Conservation (phyloP, 495 filamentous ascomycete species). For the Xanthoparmelia taractica region DNA sequence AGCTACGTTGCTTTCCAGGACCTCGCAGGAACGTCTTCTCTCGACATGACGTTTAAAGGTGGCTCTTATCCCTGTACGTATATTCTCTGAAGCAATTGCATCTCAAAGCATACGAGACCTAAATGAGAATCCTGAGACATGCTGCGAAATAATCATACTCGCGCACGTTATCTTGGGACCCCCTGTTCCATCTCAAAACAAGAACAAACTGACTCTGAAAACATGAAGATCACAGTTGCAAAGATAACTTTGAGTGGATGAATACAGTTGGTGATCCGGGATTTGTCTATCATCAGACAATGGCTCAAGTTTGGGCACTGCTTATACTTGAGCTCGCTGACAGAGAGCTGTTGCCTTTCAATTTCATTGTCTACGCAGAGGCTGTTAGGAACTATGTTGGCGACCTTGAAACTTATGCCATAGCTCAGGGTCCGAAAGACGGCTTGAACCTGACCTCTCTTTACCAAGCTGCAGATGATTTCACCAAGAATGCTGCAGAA, state of each 20-base stretch:
- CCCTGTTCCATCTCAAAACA: not conserved
- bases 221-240: conserved; percentile 58
- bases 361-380: conserved; percentile 67
- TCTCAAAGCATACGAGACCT: no score
- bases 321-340: conserved; percentile 82
- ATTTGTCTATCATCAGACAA: conserved; percentile 70
- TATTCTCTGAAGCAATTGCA: not conserved
- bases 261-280: conserved; percentile 65
- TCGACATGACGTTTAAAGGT: conserved; percentile 77
- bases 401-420: conserved; percentile 59
- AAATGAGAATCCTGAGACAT: not conserved
- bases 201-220: not conserved
- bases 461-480: conserved; percentile 50
- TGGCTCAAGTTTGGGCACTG: conserved; percentile 73
- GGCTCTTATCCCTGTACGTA: conserved; percentile 47
- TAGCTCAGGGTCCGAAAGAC: conserved; percentile 43
- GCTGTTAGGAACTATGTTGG: conserved; percentile 53
- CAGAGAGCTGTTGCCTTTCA: conserved; percentile 71
- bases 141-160: not conserved
- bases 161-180: not conserved
- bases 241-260: conserved; percentile 89
- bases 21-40: conserved; percentile 81
- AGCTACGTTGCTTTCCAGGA: conserved; percentile 71
- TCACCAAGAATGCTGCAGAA: conserved; percentile 48
- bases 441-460: conserved; percentile 51